Base-by-base conservation (phyloP, 1,284 basidiomycete species). In the Paramarasmius palmivorus region DNA sequence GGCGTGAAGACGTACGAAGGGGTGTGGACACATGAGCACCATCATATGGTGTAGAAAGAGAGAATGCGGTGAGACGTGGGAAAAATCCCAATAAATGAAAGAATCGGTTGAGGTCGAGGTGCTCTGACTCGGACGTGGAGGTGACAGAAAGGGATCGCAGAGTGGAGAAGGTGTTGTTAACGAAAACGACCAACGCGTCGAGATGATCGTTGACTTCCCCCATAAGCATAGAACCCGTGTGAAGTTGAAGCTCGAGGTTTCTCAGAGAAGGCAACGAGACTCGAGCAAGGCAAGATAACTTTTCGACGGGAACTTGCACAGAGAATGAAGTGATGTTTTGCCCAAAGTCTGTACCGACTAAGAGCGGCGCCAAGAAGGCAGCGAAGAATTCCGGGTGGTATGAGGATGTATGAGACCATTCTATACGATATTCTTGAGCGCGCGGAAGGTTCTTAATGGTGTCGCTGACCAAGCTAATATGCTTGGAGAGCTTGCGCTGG, bases 1-100 rank as follows among this genome's bases (percentile, higher is more conserved):
- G n/a, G 12, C 55, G 38, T 17, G 45, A 46, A 0, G 68, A 66
- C 20, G 67, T 62, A 14, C n/a, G 22, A 37, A 37, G 37, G 26
- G 40, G 25, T 37, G 17, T 67, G n/a, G n/a, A 62, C 17, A 78
- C 65, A 34, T 76, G 73, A 5, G 60, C 62, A 7, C 75, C 74
- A 35, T 77, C 70, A 48, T 71, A 74, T 6, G 76, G 75, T 17
- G 76, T 73, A 32, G 68, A 72, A 14, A 78, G 60, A 0, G 64
- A 54, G 38, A 77, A 63, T 0, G 68, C 61, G n/a, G 51, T 63
- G 12, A 78, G 66, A 35, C 50, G 62, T 17, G 73, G 70, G 35
- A 75, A 75, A 9, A 54, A 61, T 0, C 71, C 74, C 37, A 76
- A 61, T 36, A 59, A 57, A 15, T 57, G 54, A 57, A 75, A 73